Evolutionary conservation across 2,329 filamentous ascomycete species (phyloP).

Genomic region (Trichoderma atrobrunneum): DNA sequence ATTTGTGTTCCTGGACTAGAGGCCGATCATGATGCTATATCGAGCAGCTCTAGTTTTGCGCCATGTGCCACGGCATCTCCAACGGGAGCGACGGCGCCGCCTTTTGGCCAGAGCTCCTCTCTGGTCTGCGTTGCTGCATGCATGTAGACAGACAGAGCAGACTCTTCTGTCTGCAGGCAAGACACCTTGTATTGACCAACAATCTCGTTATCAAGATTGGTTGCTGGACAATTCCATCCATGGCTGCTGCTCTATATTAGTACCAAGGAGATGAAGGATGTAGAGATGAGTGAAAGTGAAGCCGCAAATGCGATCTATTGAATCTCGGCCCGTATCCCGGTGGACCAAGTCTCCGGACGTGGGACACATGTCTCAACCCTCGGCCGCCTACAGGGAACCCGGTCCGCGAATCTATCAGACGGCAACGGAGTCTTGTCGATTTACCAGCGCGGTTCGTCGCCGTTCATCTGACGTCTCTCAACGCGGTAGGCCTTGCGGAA

Average conservation of each 20-base stretch:
- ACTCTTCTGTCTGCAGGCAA: not conserved
- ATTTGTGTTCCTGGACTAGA: not conserved
- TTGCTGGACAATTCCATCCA: not conserved
- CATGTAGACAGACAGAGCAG: not conserved
- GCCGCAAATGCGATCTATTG: not conserved
- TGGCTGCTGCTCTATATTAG: not conserved
- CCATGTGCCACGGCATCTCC: not conserved
- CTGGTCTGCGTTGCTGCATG: not conserved
- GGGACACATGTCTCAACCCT: constrained; percentile 19
- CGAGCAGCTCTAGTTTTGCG: not conserved
- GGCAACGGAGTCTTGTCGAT: not conserved
- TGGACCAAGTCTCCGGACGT: constrained; percentile 15
- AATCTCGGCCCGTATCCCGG: not conserved
- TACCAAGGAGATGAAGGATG: not conserved
- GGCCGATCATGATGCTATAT: not conserved
- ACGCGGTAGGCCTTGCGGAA: constrained; percentile 10
- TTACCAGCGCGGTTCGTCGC: not conserved
- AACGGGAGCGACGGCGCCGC: not conserved
- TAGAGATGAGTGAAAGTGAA: not conserved
- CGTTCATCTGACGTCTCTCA: not conserved
- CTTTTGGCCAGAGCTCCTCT: not conserved
- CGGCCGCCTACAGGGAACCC: constrained; percentile 14
- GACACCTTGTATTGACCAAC: not conserved
- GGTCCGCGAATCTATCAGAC: not conserved
- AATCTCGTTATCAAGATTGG: not conserved